Base-by-base conservation (phyloP, 306 rosid genomes). In the Quercus ilex region DNA sequence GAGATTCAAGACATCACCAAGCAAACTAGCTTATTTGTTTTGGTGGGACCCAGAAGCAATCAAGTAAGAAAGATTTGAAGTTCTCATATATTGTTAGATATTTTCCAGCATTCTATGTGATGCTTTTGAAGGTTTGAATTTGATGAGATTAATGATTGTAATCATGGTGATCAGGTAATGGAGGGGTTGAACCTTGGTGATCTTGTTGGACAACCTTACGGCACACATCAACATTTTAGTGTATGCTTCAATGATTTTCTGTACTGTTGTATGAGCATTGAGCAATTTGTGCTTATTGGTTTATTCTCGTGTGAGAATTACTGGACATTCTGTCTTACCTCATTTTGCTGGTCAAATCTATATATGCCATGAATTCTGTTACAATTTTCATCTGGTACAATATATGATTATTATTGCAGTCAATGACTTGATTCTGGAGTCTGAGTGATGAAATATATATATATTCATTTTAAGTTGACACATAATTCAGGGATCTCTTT, bases 1-100 rank as follows among this genome's bases (percentile, higher is more conserved):
- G 97, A 90, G 79, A 87, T 94, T 86, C 92, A 89, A 87, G 98
- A 94, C 81, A 92, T 94, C 80, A 87, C 93, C 59, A 87, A 88
- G 86, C 80, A 88, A 85, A 92, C 98, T 82, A 78, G 87, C 86
- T 89, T 94, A 78, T 92, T 94, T 77, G 97, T 85, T 85, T 83
- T 94, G 87, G 89, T 86, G 84, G 98, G 98, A 83, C 98, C 97
- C 57, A 86, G 87, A 74, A 92, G 98, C 85, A 80, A 85, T 83
- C 89, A 91, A 74, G 98, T 94, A 94, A 92, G 89, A 31, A 63
- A 56, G 55, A 35, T 57, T 23, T n/a, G 59, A 41, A 74, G 49
- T 80, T 74, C 62, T 65, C 55, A 9, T 55, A 3, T 35, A 38
- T 53, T 64, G 33, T 41, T 46, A 71, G 67, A 51, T 56, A 60